Evolutionary conservation across 805 yeast species (phyloP).

Genomic region (Myxozyma melibiosi): DNA sequence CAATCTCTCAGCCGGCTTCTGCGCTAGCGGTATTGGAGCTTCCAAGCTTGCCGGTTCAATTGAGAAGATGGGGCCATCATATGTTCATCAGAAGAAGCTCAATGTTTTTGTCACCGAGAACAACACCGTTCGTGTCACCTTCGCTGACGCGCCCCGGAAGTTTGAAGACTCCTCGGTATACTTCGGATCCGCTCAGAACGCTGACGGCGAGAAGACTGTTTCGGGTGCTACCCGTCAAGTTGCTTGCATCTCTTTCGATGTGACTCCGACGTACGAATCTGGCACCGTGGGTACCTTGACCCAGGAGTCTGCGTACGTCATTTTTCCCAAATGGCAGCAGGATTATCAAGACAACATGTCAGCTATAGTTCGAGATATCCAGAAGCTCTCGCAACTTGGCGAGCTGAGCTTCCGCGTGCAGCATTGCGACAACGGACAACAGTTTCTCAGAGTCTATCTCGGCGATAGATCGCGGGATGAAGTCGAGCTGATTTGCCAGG

Average conservation of each 20-base stretch:
- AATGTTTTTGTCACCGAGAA: not conserved
- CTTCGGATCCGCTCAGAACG: not conserved
- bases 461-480: slow-evolving; percentile 8
- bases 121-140: not conserved
- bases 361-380: slow-evolving; percentile 38
- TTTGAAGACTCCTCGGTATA: not conserved
- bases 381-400: slow-evolving; percentile 3
- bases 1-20: slow-evolving; percentile 18
- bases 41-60: slow-evolving; percentile 13
- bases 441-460: slow-evolving; percentile 1
- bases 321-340: slow-evolving; percentile 45
- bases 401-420: slow-evolving; percentile 4
- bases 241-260: slow-evolving; percentile 45
- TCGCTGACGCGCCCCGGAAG: not conserved
- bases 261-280: slow-evolving; percentile 47
- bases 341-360: slow-evolving; percentile 39
- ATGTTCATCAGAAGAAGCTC: slow-evolving; percentile 2
- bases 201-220: not conserved
- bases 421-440: slow-evolving; percentile 1
- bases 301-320: slow-evolving; percentile 47
- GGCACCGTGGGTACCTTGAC: slow-evolving; percentile 50
- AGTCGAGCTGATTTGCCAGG: slow-evolving; percentile 10
- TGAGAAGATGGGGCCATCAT: not conserved
- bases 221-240: not conserved
- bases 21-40: slow-evolving; percentile 26